These are phyloP conservation scores for Yarrowia hollandica DNA, from an alignment of 805 yeast genomes.

Conservation along the genomic window DNA sequence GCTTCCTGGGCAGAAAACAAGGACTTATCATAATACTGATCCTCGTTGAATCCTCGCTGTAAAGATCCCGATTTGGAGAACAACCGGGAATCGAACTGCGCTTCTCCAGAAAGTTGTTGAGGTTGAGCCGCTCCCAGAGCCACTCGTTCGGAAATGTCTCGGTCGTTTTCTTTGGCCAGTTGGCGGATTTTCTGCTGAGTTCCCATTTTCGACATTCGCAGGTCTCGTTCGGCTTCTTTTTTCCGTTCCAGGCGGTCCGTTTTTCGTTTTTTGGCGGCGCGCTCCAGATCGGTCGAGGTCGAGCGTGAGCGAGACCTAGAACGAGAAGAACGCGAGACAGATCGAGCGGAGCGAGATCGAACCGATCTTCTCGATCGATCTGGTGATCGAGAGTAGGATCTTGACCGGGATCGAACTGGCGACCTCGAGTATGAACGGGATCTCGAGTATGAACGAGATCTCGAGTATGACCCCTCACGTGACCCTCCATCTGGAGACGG, in stretches of 20 bases:
- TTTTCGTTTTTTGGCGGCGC: constrained; percentile 33
- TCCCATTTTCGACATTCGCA: constrained; percentile 48
- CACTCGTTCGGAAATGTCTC: constrained; percentile 59
- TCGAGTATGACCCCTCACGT: too few relatives aligned
- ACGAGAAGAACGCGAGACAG: neutral
- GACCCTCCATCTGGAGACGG: too few relatives aligned
- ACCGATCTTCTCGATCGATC: neutral
- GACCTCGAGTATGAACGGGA: neutral
- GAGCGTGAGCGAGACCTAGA: neutral
- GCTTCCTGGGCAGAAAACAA: constrained; percentile 56
- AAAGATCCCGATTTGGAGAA: constrained; percentile 39
- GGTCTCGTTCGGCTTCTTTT: constrained; percentile 50
- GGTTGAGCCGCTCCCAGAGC: constrained; percentile 52
- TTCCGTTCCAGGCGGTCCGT: constrained; percentile 48
- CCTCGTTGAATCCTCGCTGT: constrained; percentile 41
- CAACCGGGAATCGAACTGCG: constrained; percentile 59
- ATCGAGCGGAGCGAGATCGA: neutral
- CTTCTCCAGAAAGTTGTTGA: constrained; percentile 42
- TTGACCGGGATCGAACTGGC: neutral
- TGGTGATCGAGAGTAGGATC: neutral
- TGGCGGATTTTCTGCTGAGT: constrained; percentile 47
- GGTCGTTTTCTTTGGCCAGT: constrained; percentile 48
- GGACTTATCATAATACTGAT: constrained; percentile 59
- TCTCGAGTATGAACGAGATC: neutral
- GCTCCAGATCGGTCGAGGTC: neutral